phyloP scores from a whole-genome alignment of 164 flowering plant species.

The Chimonanthus praecox region DNA sequence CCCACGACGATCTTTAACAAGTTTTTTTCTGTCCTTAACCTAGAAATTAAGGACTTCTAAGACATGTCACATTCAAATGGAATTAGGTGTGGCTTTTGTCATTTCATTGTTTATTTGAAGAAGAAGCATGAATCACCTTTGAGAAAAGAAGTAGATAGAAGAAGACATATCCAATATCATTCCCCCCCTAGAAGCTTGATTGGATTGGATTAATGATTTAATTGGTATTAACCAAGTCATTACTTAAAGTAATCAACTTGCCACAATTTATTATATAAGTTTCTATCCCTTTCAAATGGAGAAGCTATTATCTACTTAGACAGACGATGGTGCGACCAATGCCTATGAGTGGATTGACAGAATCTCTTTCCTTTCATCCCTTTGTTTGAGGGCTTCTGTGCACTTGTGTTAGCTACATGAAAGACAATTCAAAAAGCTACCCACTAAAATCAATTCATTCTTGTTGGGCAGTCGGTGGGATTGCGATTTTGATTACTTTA shows the following conservation, averaged over 20 bases:
- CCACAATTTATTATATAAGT: neutral
- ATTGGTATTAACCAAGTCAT: neutral
- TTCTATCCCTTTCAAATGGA: neutral
- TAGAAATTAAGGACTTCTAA: slow-evolving; percentile 2
- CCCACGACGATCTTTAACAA: neutral
- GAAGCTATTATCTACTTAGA: neutral
- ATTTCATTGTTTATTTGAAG: neutral
- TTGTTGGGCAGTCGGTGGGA: slow-evolving; percentile 14
- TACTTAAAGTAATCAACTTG: neutral
- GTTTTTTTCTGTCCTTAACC: neutral
- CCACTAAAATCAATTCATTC: slow-evolving; percentile 6
- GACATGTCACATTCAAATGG: neutral
- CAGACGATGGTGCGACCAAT: neutral
- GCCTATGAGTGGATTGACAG: slow-evolving; percentile 1
- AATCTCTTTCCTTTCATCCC: slow-evolving; percentile 1
- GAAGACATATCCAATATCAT: neutral
- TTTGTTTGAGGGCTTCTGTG: neutral
- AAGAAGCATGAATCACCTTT: neutral
- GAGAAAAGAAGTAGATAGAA: neutral
- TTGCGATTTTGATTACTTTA: slow-evolving; percentile 7
- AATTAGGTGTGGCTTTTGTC: neutral
- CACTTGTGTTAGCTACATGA: neutral
- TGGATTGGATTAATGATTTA: neutral
- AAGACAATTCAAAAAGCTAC: slow-evolving; percentile 6
- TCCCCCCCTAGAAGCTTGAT: neutral